Percentiles rank a stretch among this genome's conserved stretches.
Evolutionary conservation across 2,329 filamentous ascomycete genomes (phyloP).

Genomic region (Decorospora gaudefroyi): DNA sequence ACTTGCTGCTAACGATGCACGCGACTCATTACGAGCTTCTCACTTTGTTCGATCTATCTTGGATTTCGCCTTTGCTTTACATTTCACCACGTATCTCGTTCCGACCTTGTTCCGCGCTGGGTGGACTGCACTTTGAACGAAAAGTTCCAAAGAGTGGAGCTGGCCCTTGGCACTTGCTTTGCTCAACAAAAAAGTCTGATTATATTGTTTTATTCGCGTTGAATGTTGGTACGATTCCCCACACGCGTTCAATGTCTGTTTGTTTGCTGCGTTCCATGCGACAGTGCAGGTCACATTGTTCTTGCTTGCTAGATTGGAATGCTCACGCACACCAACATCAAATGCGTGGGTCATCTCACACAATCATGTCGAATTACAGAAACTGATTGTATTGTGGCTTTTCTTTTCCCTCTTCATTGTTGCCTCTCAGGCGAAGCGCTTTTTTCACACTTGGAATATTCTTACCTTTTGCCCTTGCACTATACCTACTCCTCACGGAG

Average conservation of each 20-base stretch:
- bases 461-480: slow-evolving; percentile 22
- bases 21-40: background rate
- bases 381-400: slow-evolving; percentile 22
- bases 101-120: slow-evolving; percentile 10
- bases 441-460: slow-evolving; percentile 13
- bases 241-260: slow-evolving; percentile 28
- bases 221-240: slow-evolving; percentile 31
- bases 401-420: slow-evolving; percentile 8
- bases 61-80: slow-evolving; percentile 8
- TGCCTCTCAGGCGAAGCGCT: slow-evolving; percentile 8
- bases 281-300: slow-evolving; percentile 45
- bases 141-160: slow-evolving; percentile 24
- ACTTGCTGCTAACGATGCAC: background rate
- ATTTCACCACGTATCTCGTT: slow-evolving; percentile 6
- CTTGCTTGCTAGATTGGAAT: slow-evolving; percentile 46
- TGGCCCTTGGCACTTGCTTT: slow-evolving; percentile 6
- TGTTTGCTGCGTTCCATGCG: slow-evolving; percentile 35
- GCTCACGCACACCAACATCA: slow-evolving; percentile 44
- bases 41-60: slow-evolving; percentile 11
- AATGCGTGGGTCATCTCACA: slow-evolving; percentile 32
- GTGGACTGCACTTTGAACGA: slow-evolving; percentile 15
- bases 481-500: slow-evolving; percentile 37
- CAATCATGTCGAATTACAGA: slow-evolving; percentile 24
- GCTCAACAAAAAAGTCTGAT: slow-evolving; percentile 27
- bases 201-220: slow-evolving; percentile 17